Base-by-base conservation (phyloP, 2,329 filamentous ascomycete species). In the Aspergillus tanneri region DNA sequence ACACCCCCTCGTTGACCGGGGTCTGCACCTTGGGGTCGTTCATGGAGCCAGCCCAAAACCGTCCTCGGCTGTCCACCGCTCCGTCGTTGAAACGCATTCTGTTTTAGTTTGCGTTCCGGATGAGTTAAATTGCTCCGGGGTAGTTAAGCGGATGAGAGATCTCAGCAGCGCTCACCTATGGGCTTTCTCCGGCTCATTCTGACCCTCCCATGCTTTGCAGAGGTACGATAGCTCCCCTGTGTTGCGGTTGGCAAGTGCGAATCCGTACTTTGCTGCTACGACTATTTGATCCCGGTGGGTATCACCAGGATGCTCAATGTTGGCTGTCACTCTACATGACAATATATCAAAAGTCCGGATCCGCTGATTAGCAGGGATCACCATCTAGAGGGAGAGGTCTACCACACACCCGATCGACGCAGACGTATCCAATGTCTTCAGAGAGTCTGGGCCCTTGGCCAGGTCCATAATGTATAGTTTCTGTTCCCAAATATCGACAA, bases 1-100 rank as follows among this genome's bases (percentile, higher is more conserved):
- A 76, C 10, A 84, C 78, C 41, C 89, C 90, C 86, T 71, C 70
- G 43, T 69, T 54, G 46, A 58, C 61, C 5, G 64, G 60, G 8
- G 69, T 80, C 67, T 85, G 79, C 37, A 82, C 74, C 61, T 84
- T 75, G 46, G 88, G 86, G 63, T 95, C 89, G 54, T 89, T 93
- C 88, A 96, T 95, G 53, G 82, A 82, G 6, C 90, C 89, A 5
- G 90, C 77, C 87, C 89, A 95, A 72, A 92, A 93, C 25, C 89
- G 77, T 24, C 91, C 90, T 53, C 84, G 79, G 21, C 83, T 84
- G 64, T 96, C 90, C 43, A 88, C 83, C 4, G 84, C 86, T 38
- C 90, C 90, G 64, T 96, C 91, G 64, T 96, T 96, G 68, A 78
- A 79, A 46, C 86, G 76, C 72, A 74, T 74, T 37, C 71, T 80